Base-by-base conservation (phyloP, 768 basidiomycete species). In the Agaricus subrufescens region DNA sequence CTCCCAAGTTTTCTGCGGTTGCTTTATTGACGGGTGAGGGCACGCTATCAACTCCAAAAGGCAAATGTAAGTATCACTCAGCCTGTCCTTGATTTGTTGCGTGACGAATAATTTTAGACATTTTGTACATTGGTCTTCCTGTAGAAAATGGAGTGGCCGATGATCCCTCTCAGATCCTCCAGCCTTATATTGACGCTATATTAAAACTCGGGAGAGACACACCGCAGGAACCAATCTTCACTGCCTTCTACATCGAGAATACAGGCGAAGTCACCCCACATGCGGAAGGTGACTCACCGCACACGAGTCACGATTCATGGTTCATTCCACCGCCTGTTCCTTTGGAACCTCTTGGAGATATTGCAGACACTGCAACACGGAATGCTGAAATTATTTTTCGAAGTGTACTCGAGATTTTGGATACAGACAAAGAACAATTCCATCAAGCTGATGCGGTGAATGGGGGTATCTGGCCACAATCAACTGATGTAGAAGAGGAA, bases 11-110 rank as follows among this genome's bases (percentile, higher is more conserved):
- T 9, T 77, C 84, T 3, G 86, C 82, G 2, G 85, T 84, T 46
- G 83, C 78, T 1, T 68, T 94, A 34, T 72, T 89, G 23, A 81
- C 84, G 1, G 93, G 92, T 2, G 82, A 86, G 63, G 85, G 82
- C 8, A 86, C 86, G 12, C 73, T 91, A 73, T 85, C 87, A 4
- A 78, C 88, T 23, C 93, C 93, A 0, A 72, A 75, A 48, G 88
- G 83, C 2, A 86, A 85, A 77, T 89, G 90, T 87, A 63, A 62
- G 85, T 60, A 27, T 19, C 37, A 54, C 45, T 50, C 30, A 19
- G 51, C 52, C 45, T 14, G 46, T 34, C 30, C n/a, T 39, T 14
- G 42, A 43, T 15, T 38, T 38, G 26, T 29, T 53, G 8, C 19
- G 43, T 50, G 58, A 51, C 60, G 5, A 3, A 11, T 11, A 34